Evolutionary conservation across 176 grass and related monocot species (phyloP).

Genomic region (Rhynchospora pubera): DNA sequence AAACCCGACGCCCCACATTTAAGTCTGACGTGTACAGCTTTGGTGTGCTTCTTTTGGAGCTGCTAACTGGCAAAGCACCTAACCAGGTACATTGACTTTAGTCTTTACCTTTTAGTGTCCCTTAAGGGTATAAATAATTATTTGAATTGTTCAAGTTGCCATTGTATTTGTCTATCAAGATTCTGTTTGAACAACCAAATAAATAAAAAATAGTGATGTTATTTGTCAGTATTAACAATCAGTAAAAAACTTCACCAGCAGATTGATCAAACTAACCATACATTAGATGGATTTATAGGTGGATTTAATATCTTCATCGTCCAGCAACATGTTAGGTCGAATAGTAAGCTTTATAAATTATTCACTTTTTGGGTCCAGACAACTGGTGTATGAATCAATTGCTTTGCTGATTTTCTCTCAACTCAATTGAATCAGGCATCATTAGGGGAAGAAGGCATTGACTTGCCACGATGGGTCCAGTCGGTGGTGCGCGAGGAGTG

Average conservation of each 20-base stretch:
- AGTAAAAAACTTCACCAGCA: neutral
- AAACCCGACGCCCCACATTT: constrained; percentile 55
- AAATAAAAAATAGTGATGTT: neutral
- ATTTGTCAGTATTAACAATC: neutral
- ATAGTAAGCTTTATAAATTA: neutral
- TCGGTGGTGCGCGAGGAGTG: constrained; percentile 95
- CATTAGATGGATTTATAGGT: neutral
- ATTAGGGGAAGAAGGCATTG: constrained; percentile 70
- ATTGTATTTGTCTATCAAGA: neutral
- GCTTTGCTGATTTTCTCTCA: neutral
- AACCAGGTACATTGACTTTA: constrained; percentile 26
- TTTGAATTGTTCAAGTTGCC: neutral
- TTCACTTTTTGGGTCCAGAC: neutral
- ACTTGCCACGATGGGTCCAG: constrained; percentile 86
- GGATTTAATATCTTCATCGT: too few species aligned
- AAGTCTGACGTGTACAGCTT: constrained; percentile 77
- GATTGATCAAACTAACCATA: neutral
- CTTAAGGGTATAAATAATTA: neutral
- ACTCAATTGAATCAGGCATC: constrained; percentile 18
- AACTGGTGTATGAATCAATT: neutral
- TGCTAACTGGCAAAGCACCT: constrained; percentile 65
- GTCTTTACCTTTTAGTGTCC: neutral
- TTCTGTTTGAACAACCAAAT: neutral
- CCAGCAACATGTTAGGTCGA: neutral
- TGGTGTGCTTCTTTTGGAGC: constrained; percentile 70